Evolutionary conservation across 768 basidiomycete species (phyloP).

Genomic region (Russula virescens): DNA sequence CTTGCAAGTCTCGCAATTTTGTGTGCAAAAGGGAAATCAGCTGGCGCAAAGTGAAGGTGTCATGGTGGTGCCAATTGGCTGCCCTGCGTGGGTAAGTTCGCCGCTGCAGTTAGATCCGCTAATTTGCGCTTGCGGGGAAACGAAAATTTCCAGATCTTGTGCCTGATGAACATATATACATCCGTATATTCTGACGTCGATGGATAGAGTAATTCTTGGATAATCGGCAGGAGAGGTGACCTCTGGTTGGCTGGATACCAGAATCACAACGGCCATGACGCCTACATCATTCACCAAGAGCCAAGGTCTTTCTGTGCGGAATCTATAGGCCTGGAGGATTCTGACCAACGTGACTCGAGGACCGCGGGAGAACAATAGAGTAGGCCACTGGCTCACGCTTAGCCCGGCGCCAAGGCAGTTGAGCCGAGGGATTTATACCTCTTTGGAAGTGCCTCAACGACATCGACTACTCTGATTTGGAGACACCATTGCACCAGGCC

Average conservation of each 20-base stretch:
- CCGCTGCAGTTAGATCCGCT: neutral
- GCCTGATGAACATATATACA: neutral
- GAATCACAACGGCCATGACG: neutral
- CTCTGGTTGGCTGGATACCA: neutral
- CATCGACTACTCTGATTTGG: neutral
- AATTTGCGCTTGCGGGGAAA: constrained; percentile 6
- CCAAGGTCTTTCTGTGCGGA: neutral
- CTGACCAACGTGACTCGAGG: neutral
- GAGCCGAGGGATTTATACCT: neutral
- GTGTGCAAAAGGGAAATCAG: neutral
- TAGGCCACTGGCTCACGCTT: constrained; percentile 7
- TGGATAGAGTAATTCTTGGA: neutral
- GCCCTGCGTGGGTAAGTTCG: neutral
- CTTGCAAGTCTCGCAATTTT: neutral
- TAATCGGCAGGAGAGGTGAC: neutral
- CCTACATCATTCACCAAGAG: neutral
- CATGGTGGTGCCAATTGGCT: neutral
- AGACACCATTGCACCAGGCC: neutral
- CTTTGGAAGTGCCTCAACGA: neutral
- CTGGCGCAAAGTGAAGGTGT: neutral
- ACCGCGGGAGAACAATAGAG: neutral
- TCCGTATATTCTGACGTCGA: neutral
- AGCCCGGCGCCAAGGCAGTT: neutral
- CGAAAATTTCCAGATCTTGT: constrained; percentile 11
- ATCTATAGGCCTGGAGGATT: neutral